Evolutionary conservation across 768 basidiomycete genomes (phyloP).

Genomic region (Pilatotrama ljubarskyi): DNA sequence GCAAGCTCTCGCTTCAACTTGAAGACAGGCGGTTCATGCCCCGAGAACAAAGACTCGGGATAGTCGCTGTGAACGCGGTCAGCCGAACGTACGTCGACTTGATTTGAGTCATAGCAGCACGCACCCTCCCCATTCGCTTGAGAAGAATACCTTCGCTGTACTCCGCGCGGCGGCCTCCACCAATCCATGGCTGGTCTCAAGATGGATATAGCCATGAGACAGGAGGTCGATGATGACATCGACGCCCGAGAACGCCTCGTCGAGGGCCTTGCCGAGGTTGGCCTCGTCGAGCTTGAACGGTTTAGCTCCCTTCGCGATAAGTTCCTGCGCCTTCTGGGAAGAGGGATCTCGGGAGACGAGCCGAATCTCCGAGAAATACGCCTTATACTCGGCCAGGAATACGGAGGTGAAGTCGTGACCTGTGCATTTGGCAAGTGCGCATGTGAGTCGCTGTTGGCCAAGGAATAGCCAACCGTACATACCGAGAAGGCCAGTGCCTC

Average conservation of each 20-base stretch:
- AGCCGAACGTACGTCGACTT: too few species aligned
- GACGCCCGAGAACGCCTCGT: slow-evolving; percentile 19
- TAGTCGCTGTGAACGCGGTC: slow-evolving; percentile 10
- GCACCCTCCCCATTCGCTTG: slow-evolving; percentile 20
- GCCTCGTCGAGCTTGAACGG: slow-evolving; percentile 4
- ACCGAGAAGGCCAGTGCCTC: slow-evolving; percentile 3
- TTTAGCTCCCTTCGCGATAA: slow-evolving; percentile 22
- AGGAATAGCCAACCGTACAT: background rate
- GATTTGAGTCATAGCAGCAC: background rate
- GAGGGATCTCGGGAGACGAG: slow-evolving; percentile 19
- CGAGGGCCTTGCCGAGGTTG: background rate
- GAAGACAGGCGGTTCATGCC: slow-evolving; percentile 10
- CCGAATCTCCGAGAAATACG: slow-evolving; percentile 20
- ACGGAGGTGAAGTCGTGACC: slow-evolving; percentile 8
- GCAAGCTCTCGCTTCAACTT: slow-evolving; percentile 8
- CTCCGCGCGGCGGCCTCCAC: slow-evolving; percentile 2
- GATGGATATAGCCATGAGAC: background rate
- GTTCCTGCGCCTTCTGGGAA: slow-evolving; percentile 11
- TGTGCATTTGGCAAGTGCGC: background rate
- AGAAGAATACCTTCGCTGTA: slow-evolving; percentile 18
- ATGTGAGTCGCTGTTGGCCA: background rate
- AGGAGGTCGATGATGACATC: slow-evolving; percentile 25
- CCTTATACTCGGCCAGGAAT: slow-evolving; percentile 15
- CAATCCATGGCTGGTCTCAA: slow-evolving; percentile 4
- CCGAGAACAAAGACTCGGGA: slow-evolving; percentile 13